Evolutionary conservation across 495 filamentous ascomycete genomes (phyloP), one percentile per base, ranked within the genome.

Genomic region (Penicillium steckii): DNA sequence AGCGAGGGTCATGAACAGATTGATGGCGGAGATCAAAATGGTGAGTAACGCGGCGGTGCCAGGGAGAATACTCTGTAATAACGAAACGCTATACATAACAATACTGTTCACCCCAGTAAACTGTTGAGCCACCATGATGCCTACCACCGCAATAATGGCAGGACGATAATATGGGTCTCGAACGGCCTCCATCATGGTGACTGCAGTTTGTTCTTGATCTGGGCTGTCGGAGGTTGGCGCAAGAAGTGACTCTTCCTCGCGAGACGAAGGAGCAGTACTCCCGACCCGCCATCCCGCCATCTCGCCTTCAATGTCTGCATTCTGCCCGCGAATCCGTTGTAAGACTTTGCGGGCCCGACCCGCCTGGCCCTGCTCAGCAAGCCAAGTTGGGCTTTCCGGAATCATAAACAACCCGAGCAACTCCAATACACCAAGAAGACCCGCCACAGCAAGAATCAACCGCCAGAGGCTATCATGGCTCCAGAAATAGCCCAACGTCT

Each of bases 61-160:
- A 7, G 88, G 87, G 0, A 97, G 72, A 8, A 97, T 81, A 38
- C 77, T 81, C 29, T 85, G 80, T 29, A 98, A 78, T 2, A 97
- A 82, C 3, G 88, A 89, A 2, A 98, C 94, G 7, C 90, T 94
- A 70, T 98, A 97, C 91, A 98, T 96, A 67, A 98, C 85, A 58
- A 97, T 91, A 48, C 88, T 91, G 77, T 98, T 98, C 72, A 98
- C 91, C 23, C 93, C 92, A 25, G 84, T 87, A 19, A 98, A 77
- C 63, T 98, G 94, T 61, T 98, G 94, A 8, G 89, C 85, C 29
- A 92, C 72, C 95, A 97, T 97, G 55, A 96, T 85, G 3, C 85
- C 90, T 17, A 92, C 81, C 12, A 97, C 91, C 3, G 91, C 89
- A 49, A 95, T 71, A 33, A 96, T 84, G 18, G 89, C 90, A 0